These are phyloP conservation scores for Pisolithus albus DNA, from an alignment of 768 basidiomycete genomes.

Conservation along the genomic window DNA sequence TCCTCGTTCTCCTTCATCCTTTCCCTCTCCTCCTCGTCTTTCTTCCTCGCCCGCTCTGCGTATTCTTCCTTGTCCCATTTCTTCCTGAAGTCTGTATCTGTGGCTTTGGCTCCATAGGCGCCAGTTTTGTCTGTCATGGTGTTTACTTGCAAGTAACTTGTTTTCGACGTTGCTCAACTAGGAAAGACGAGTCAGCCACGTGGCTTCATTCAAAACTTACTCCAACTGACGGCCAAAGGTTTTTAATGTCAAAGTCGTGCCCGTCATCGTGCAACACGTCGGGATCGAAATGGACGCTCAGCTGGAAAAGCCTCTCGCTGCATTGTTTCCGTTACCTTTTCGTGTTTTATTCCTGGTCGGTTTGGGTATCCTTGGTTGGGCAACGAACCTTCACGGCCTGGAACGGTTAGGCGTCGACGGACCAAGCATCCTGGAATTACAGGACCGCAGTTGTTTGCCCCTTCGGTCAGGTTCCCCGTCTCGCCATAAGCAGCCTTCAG, in stretches of 20 bases:
- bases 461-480: constrained; percentile 11
- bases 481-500: constrained; percentile 17
- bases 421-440: constrained; percentile 60
- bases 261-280: too few species aligned
- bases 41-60: constrained; percentile 74
- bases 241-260: constrained; percentile 2
- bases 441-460: constrained; percentile 12
- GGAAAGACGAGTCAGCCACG: neutral
- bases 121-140: constrained; percentile 27
- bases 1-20: constrained; percentile 84
- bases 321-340: constrained; percentile 82
- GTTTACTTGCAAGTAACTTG: too few species aligned
- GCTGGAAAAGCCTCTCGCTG: constrained; percentile 43
- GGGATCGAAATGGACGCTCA: constrained; percentile 26
- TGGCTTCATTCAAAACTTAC: neutral
- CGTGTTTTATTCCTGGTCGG: constrained; percentile 78
- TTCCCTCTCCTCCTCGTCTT: constrained; percentile 73
- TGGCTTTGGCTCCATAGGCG: constrained; percentile 32
- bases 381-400: constrained; percentile 85
- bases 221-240: neutral
- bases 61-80: constrained; percentile 96
- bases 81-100: constrained; percentile 73
- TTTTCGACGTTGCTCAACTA: neutral
- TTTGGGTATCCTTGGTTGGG: constrained; percentile 84
- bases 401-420: constrained; percentile 69